Conservation (phyloP, 345 rosid genomes). For the Boechera retrofracta region DNA sequence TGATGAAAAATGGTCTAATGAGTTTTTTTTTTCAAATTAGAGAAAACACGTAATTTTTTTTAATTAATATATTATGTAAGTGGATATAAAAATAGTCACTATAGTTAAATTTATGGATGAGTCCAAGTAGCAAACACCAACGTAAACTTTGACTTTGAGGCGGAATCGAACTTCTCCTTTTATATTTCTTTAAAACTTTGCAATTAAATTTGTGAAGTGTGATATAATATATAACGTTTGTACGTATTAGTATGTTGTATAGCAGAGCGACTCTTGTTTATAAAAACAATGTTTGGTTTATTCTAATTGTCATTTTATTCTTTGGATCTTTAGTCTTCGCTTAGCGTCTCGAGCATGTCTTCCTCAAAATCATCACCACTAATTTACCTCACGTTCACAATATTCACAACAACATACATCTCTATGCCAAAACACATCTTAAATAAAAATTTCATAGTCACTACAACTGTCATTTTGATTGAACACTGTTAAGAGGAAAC, state of each 20-base stretch:
- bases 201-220: slow-evolving; percentile 21
- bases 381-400: slow-evolving; percentile 27
- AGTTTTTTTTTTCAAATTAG: background rate
- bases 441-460: background rate
- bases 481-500: background rate
- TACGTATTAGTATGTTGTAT: slow-evolving; percentile 42
- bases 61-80: background rate
- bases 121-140: slow-evolving; percentile 43
- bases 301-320: slow-evolving; percentile 43
- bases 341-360: slow-evolving; percentile 41
- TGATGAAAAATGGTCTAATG: background rate
- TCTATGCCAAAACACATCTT: background rate
- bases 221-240: slow-evolving; percentile 36
- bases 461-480: background rate
- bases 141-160: slow-evolving; percentile 45
- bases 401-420: slow-evolving; percentile 2
- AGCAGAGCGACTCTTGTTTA: slow-evolving; percentile 39
- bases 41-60: background rate
- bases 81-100: background rate
- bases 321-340: slow-evolving; percentile 37
- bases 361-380: slow-evolving; percentile 45
- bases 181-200: background rate
- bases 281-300: slow-evolving; percentile 51
- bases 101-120: slow-evolving; percentile 17
- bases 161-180: slow-evolving; percentile 28